These are phyloP conservation scores for Erigeron philadelphicus DNA, from an alignment of 140 eudicot species.

Conservation along the genomic window DNA sequence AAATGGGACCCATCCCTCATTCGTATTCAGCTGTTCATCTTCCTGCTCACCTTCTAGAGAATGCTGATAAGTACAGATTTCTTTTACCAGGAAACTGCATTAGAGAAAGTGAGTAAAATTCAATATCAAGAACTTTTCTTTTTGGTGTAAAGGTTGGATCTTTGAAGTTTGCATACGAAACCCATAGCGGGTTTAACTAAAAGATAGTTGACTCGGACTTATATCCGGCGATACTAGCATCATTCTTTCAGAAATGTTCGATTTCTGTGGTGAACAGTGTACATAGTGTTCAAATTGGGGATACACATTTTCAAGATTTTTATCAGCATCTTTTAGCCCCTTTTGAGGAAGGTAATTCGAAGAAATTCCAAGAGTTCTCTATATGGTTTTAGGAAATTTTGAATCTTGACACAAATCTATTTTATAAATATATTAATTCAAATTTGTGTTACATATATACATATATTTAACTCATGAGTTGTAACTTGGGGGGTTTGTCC, in stretches of 20 bases:
- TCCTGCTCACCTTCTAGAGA: conserved; percentile 82
- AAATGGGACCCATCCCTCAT: conserved; percentile 99
- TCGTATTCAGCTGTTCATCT: conserved; percentile 96
- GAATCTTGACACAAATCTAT: conserved; percentile 35
- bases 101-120: conserved; percentile 63
- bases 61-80: conserved; percentile 67
- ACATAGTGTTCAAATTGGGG: conserved; percentile 32
- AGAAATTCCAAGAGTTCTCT: conserved; percentile 22
- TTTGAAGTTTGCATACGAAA: conserved; percentile 41
- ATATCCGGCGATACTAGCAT: conserved; percentile 16
- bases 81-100: conserved; percentile 87
- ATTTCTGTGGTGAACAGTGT: conserved; percentile 44
- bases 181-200: conserved; percentile 33
- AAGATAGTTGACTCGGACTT: conserved; percentile 37
- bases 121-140: conserved; percentile 1
- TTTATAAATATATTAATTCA: conserved; percentile 17
- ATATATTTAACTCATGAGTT: conserved; percentile 23
- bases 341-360: conserved; percentile 22
- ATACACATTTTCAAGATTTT: conserved; percentile 29
- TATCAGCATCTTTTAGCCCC: conserved; percentile 10
- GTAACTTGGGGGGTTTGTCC: conserved; percentile 17
- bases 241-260: conserved; percentile 35
- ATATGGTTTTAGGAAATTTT: conserved; percentile 45
- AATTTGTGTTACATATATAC: conserved; percentile 23
- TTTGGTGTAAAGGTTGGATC: conserved; percentile 39